Percentiles rank a stretch among this genome's conserved stretches.
Evolutionary conservation across 305 asterid genomes (phyloP).

Genomic region (Ruellia speciosa): DNA sequence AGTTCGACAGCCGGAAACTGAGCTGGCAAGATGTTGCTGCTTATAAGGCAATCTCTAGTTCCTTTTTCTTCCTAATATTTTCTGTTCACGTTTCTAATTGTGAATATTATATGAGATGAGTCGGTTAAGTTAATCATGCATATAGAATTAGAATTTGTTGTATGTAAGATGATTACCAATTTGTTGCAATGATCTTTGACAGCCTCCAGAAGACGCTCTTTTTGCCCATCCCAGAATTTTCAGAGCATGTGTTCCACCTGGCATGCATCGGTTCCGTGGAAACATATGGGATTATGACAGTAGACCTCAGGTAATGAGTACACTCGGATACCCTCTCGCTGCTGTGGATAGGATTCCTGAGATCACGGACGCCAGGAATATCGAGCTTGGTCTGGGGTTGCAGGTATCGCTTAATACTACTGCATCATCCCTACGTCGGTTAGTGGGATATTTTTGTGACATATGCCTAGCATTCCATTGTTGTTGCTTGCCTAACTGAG

Average conservation of each 20-base stretch:
- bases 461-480: no score
- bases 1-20: conserved; percentile 70
- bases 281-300: conserved; percentile 89
- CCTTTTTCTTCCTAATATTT: conserved; percentile 7
- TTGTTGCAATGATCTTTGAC: conserved; percentile 21
- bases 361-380: conserved; percentile 89
- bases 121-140: no score
- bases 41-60: conserved; percentile 49
- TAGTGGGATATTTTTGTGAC: no score
- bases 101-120: conserved; percentile 3
- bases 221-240: conserved; percentile 93
- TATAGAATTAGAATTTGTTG: no score
- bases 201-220: conserved; percentile 96
- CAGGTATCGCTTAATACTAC: conserved; percentile 44
- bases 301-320: conserved; percentile 73
- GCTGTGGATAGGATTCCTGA: conserved; percentile 67
- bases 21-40: conserved; percentile 95
- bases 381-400: conserved; percentile 93
- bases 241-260: conserved; percentile 99
- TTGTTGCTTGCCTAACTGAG: no score
- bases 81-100: background rate
- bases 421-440: no score
- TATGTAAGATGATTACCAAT: background rate
- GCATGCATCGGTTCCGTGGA: conserved; percentile 97
- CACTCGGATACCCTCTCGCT: conserved; percentile 73